phyloP scores from a whole-genome alignment of 768 basidiomycete genomes.

The Russula abietina region DNA sequence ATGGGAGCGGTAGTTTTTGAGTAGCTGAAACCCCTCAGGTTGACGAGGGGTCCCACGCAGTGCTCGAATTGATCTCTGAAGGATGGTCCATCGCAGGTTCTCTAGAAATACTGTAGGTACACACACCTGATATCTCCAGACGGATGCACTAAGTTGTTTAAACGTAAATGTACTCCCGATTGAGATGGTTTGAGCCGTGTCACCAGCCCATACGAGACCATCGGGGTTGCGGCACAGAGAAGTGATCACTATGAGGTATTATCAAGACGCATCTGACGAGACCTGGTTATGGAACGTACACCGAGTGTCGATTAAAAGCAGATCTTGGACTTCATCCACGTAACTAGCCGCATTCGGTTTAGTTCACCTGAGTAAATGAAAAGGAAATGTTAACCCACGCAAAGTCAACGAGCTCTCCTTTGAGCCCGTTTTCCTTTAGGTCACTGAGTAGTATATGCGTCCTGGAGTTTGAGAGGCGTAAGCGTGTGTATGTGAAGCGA shows the following conservation, averaged over 20 bases:
- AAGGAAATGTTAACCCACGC: slow-evolving; percentile 37
- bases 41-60: slow-evolving; percentile 23
- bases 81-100: background rate
- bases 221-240: slow-evolving; percentile 54
- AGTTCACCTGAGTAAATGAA: background rate
- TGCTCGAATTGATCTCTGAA: slow-evolving; percentile 1
- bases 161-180: slow-evolving; percentile 69
- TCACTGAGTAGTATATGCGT: slow-evolving; percentile 52
- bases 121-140: slow-evolving; percentile 55
- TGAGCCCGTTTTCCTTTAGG: too few species aligned
- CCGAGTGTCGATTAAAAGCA: slow-evolving; percentile 57
- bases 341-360: slow-evolving; percentile 39
- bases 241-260: slow-evolving; percentile 47
- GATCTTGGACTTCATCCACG: slow-evolving; percentile 71
- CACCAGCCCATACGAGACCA: slow-evolving; percentile 73
- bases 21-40: slow-evolving; percentile 48
- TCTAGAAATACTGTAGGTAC: too few species aligned
- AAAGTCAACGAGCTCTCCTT: slow-evolving; percentile 48
- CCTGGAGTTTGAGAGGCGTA: slow-evolving; percentile 30
- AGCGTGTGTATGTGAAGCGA: background rate
- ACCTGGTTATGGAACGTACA: slow-evolving; percentile 34
- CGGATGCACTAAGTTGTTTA: slow-evolving; percentile 61
- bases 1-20: slow-evolving; percentile 67
- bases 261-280: background rate
- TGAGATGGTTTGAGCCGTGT: slow-evolving; percentile 67